Evolutionary conservation across 257 asterid species (phyloP).

Genomic region (Rubia yunnanensis): DNA sequence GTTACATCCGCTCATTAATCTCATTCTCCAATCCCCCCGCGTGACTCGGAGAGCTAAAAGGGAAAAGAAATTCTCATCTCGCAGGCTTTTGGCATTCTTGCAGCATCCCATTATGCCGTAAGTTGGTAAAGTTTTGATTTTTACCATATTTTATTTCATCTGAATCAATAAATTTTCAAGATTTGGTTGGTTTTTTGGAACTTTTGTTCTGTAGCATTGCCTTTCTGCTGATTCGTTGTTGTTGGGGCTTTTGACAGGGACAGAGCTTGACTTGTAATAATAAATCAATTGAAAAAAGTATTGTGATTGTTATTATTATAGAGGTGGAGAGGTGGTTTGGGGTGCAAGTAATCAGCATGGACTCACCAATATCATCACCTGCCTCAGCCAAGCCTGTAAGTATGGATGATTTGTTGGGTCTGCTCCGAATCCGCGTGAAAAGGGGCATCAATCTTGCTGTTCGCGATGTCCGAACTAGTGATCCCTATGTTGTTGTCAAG

Average conservation of each 20-base stretch:
- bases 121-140: not conserved
- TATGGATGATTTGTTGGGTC: slow-evolving; percentile 61
- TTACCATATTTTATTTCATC: not conserved
- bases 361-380: slow-evolving; percentile 19
- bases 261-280: not conserved
- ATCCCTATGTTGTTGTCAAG: slow-evolving; percentile 40
- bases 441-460: slow-evolving; percentile 81
- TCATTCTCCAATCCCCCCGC: not conserved
- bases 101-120: not conserved
- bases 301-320: no score
- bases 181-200: no score
- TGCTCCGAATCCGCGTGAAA: slow-evolving; percentile 58
- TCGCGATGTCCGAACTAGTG: slow-evolving; percentile 80
- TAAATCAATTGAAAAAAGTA: no score
- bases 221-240: no score
- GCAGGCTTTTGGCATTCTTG: not conserved
- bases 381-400: not conserved
- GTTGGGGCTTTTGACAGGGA: no score
- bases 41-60: not conserved
- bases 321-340: not conserved
- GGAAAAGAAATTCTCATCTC: not conserved
- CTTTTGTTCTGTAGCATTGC: no score
- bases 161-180: not conserved
- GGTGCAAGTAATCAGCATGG: slow-evolving; percentile 11
- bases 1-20: not conserved